phyloP scores from a whole-genome alignment of 2,329 filamentous ascomycete species.

The Phoma sp. region DNA sequence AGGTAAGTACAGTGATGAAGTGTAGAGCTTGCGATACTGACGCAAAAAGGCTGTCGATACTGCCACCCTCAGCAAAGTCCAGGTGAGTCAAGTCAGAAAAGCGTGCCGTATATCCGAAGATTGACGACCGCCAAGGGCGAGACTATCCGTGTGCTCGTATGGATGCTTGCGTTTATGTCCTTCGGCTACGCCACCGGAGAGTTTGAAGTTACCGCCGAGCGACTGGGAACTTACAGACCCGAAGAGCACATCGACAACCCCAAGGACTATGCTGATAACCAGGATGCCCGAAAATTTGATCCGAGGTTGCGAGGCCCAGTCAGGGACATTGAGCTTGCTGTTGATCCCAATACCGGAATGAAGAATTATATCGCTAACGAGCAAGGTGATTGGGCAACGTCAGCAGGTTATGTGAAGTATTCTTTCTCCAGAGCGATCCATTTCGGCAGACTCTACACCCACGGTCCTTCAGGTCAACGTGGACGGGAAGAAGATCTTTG shows the following conservation, averaged over 20 bases:
- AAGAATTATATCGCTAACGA: conserved; percentile 99
- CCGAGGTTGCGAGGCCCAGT: conserved; percentile 81
- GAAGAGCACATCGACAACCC: conserved; percentile 58
- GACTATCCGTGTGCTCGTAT: conserved; percentile 61
- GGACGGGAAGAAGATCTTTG: conserved; percentile 54
- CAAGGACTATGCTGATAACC: conserved; percentile 63
- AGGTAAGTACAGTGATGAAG: conserved; percentile 51
- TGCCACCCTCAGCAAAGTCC: conserved; percentile 60
- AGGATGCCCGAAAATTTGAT: conserved; percentile 84
- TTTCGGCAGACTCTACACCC: conserved; percentile 55
- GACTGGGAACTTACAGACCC: conserved; percentile 56
- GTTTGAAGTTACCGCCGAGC: conserved; percentile 61
- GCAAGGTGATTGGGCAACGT: conserved; percentile 84
- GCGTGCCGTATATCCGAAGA: conserved; percentile 21
- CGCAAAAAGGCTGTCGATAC: conserved; percentile 59
- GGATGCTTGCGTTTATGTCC: conserved; percentile 61
- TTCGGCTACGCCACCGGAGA: conserved; percentile 64
- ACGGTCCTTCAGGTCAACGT: conserved; percentile 49
- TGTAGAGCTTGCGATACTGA: conserved; percentile 47
- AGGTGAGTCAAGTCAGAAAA: conserved; percentile 26
- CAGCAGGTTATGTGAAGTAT: conserved; percentile 74
- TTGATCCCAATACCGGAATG: conserved; percentile 71
- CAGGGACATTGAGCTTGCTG: conserved; percentile 51
- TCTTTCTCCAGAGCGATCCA: conserved; percentile 57
- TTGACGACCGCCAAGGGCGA: conserved; percentile 49